Base-by-base conservation (phyloP, 768 basidiomycete species). In the Tulasnella sp. region DNA sequence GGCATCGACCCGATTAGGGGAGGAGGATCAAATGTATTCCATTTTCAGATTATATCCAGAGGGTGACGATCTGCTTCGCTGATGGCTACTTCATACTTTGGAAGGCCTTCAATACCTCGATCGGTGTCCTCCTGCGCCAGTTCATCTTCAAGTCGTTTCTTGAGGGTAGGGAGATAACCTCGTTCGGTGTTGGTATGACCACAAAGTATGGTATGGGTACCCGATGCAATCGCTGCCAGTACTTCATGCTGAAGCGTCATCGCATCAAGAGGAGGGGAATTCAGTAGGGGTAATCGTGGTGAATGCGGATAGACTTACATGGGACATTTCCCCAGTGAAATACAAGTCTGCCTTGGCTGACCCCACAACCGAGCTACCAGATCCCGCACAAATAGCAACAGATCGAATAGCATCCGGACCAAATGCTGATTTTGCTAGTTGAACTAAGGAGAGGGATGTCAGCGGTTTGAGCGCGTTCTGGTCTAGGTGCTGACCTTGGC, bases 101-200 rank as follows among this genome's bases (percentile, higher is more conserved):
- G 62, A 50, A 56, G 56, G 40, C 64, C 43, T 32, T 53, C 53
- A 29, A 61, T 53, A 19, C 57, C 60, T 31, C 65, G 62, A 34
- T 61, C 62, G 20, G 66, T 71, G 32, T 61, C 64, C 54, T 65
- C 60, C 37, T 65, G 63, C 33, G 58, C 64, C 54, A 84, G 67
- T 63, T 80, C 75, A 42, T 61, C 57, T 54, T 64, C 61, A 55
- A 96, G 70, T 65, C 77, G 80, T 10, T 69, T 65, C 33, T 80
- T 79, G 28, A 96, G 74, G 20, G 77, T 68, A 15, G 80, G 76
- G 48, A 98, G 80, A 67, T 88, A 96, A 0, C 89, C 89, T 28
- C 92, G 83, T 68, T 98, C 93, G 37, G 92, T 92, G 66, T 91
- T 91, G 13, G 88, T 84, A 66, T 96, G 93, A 15, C 87, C 87